Base-by-base conservation (phyloP, 2,329 filamentous ascomycete species). In the Fusarium chlamydosporum region DNA sequence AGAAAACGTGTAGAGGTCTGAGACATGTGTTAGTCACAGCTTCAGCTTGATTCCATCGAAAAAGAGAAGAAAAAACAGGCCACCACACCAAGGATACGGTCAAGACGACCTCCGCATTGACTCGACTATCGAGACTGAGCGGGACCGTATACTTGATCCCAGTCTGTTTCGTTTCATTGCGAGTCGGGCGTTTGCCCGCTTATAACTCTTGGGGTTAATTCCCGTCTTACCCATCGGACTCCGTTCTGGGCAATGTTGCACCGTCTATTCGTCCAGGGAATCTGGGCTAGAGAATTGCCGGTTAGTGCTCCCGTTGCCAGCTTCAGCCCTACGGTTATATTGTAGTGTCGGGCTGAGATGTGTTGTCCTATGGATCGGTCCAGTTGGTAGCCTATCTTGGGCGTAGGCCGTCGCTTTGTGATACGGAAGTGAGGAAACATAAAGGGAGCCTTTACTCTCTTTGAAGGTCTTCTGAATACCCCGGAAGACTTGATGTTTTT, bases 291-390 rank as follows among this genome's bases (percentile, higher is more conserved):
- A 35, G 12, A 20, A 11, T 53, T 52, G 31, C 13, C 33, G 46
- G 53, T 37, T 45, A 47, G 31, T 48, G 40, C 41, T 48, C 46
- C 27, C 29, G 18, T 41, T 27, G 20, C 4, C 53, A 42, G 41
- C 54, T 48, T 65, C 61, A 65, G 61, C 61, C 61, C 61, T 65
- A 65, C 35, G 61, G 27, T 16, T 52, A 33, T 48, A 34, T 18
- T 27, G n/a, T 12, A 29, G 45, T n/a, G 43, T 20, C 34, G 26
- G 47, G 47, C 34, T 51, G 47, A 40, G 47, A 33, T 51, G 47
- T 13, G 23, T 12, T 51, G 47, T 51, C 23, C 10, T 27, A 40
- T 38, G 23, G 23, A 31, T 27, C 23, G 13, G n/a, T 23, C 9
- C 7, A 16, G 27, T 12, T 40, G 47, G 29, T 11, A 29, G 29